Evolutionary conservation across 768 basidiomycete species (phyloP), one percentile per base, ranked within the genome.

Genomic region (Hypholoma fasciculare): DNA sequence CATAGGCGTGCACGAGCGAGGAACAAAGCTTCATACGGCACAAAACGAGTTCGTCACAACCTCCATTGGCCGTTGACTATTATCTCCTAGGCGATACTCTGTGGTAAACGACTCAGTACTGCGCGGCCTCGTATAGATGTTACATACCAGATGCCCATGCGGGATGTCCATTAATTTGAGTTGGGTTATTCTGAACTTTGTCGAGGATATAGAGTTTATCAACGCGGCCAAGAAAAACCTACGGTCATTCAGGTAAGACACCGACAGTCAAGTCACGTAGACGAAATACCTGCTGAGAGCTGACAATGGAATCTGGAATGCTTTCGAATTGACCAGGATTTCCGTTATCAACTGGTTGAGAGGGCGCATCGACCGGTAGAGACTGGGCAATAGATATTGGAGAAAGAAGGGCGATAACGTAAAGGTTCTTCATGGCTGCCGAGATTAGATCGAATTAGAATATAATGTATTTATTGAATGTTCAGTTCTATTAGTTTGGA

Each of bases 41-140:
- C 90, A 94, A 72, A 94, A 94, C 0, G 87, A 73, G 66, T 96
- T 94, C 9, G 89, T 90, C 54, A 81, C 61, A 46, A 88, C 78
- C 65, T 94, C 86, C 87, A 95, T 87, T 0, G 90, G 63, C n/a
- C 86, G 79, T 59, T 83, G 85, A 7, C 67, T 63, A 63, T 88
- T 85, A 6, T 81, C 77, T 16, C 72, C 72, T 17, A 87, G 61
- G 14, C 83, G 76, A 65, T 84, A 91, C 71, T 81, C 82, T 81
- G 63, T 38, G 16, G 26, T n/a, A 26, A 30, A 14, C 2, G 34
- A 8, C 7, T 6, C 7, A 30, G 19, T 7, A 34, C 55, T n/a
- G 30, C 11, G 19, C 9, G 30, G 13, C 30, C 14, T 44, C 20
- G 23, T 20, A 54, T 16, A 37, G 56, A 43, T 48, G 20, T 23